Base-by-base conservation (phyloP, 2,329 filamentous ascomycete genomes). In the Ilyonectria robusta region DNA sequence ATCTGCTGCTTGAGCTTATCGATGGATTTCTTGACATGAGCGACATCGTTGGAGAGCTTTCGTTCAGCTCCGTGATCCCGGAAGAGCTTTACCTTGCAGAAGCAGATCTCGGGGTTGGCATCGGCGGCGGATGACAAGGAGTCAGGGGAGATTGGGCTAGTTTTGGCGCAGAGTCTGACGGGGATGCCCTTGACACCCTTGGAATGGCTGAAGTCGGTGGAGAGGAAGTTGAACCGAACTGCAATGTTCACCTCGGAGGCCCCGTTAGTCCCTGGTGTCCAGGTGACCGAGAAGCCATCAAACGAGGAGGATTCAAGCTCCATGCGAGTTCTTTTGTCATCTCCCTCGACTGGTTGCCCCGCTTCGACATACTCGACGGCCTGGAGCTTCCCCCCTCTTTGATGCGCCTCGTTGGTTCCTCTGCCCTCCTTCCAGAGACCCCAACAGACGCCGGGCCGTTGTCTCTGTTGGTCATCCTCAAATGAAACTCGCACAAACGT, bases 131-230 rank as follows among this genome's bases (percentile, higher is more conserved):
- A 82, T 15, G 84, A 83, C 2, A 86, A 84, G 9, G 85, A 81
- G 29, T 87, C 86, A 17, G 85, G 81, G 0, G 87, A 82, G 1
- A 95, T 66, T 11, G 91, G 81, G 70, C 93, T 92, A 0, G 96
- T 98, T 81, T 98, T 98, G 15, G 95, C 91, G 80, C 95, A 98
- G 0, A 98, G 87, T 62, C 96, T 87, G 5, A 99, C 95, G 0
- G 96, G 95, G 71, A 98, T 98, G 40, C 96, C 96, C 81, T 98
- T 99, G 55, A 99, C 96, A 51, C 96, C 96, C 78, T 99, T 99
- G 10, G 96, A 98, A 78, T 98, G 96, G 80, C 95, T 98, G 79
- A 98, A 99, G 78, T 99, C 96, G 9, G 96, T 99, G 0, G 96
- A 99, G 0, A 99, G 86, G 78, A 99, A 99, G 82, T 99, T 99